Conservation (phyloP, 148 eudicot species). For the Agrostemma githago region DNA sequence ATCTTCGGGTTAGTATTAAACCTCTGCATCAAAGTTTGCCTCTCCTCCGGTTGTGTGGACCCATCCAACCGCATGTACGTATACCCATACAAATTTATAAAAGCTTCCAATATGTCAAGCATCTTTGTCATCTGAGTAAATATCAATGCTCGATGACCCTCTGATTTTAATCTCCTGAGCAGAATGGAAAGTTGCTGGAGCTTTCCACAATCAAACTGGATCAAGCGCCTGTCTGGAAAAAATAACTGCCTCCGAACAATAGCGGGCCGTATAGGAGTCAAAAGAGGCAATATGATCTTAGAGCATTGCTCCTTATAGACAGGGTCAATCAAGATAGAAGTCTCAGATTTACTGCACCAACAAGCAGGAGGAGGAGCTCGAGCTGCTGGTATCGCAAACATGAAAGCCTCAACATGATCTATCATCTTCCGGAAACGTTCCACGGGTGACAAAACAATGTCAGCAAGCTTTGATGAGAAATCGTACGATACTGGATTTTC, state of each 20-base stretch:
- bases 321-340: slow-evolving; percentile 54
- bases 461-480: slow-evolving; percentile 69
- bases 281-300: slow-evolving; percentile 57
- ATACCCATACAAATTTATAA: slow-evolving; percentile 90
- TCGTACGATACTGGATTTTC: slow-evolving; percentile 36
- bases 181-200: slow-evolving; percentile 88
- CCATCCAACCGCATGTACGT: slow-evolving; percentile 99
- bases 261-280: slow-evolving; percentile 86
- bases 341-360: slow-evolving; percentile 77
- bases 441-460: slow-evolving; percentile 84
- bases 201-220: slow-evolving; percentile 99
- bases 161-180: slow-evolving; percentile 79
- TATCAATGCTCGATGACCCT: slow-evolving; percentile 91
- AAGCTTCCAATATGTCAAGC: slow-evolving; percentile 97
- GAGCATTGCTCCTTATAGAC: slow-evolving; percentile 59
- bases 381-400: slow-evolving; percentile 99
- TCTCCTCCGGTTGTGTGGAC: slow-evolving; percentile 97
- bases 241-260: slow-evolving; percentile 93
- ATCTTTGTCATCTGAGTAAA: slow-evolving; percentile 99
- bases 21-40: slow-evolving; percentile 98
- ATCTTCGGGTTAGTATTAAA: slow-evolving; percentile 93
- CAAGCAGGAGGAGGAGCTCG: slow-evolving; percentile 80
- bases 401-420: slow-evolving; percentile 87
- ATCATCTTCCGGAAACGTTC: slow-evolving; percentile 69
- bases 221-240: slow-evolving; percentile 94